These are phyloP conservation scores for Kurtzmaniella natalensis DNA, from an alignment of 1,139 yeast species.

Conservation along the genomic window DNA sequence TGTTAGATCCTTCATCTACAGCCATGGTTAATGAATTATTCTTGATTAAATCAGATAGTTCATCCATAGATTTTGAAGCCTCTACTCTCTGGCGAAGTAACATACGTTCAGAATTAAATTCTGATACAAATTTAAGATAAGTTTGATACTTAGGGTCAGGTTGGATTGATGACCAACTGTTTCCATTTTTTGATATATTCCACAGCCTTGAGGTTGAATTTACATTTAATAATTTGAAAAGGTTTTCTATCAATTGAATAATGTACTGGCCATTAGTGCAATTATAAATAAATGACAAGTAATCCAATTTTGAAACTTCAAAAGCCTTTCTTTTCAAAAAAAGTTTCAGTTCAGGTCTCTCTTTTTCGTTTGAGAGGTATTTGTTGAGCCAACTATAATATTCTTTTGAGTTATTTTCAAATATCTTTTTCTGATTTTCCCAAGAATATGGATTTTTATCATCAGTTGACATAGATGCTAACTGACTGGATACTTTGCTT, in stretches of 20 bases:
- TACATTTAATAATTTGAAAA: slow-evolving; percentile 33
- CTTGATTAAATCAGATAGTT: slow-evolving; percentile 31
- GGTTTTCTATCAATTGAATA: slow-evolving; percentile 35
- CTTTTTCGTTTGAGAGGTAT: slow-evolving; percentile 62
- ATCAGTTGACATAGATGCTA: not conserved
- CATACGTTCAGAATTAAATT: slow-evolving; percentile 41
- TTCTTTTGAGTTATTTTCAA: slow-evolving; percentile 70
- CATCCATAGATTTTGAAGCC: slow-evolving; percentile 39
- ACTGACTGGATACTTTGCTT: slow-evolving; percentile 18
- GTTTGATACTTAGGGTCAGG: slow-evolving; percentile 21
- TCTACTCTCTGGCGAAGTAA: slow-evolving; percentile 43
- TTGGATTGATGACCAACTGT: not conserved
- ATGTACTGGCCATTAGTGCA: slow-evolving; percentile 49
- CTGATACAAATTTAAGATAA: slow-evolving; percentile 30
- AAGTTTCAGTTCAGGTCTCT: slow-evolving; percentile 58
- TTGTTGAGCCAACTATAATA: slow-evolving; percentile 73
- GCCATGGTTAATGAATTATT: slow-evolving; percentile 21
- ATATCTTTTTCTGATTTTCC: slow-evolving; percentile 39
- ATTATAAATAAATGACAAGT: slow-evolving; percentile 59
- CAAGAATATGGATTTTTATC: not conserved
- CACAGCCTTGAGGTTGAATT: not conserved
- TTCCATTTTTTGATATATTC: not conserved
- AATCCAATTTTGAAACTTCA: slow-evolving; percentile 69
- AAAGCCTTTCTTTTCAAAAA: slow-evolving; percentile 55
- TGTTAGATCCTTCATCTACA: slow-evolving; percentile 4